Base-by-base conservation (phyloP, 257 asterid species). In the Anisodus tanguticus region DNA sequence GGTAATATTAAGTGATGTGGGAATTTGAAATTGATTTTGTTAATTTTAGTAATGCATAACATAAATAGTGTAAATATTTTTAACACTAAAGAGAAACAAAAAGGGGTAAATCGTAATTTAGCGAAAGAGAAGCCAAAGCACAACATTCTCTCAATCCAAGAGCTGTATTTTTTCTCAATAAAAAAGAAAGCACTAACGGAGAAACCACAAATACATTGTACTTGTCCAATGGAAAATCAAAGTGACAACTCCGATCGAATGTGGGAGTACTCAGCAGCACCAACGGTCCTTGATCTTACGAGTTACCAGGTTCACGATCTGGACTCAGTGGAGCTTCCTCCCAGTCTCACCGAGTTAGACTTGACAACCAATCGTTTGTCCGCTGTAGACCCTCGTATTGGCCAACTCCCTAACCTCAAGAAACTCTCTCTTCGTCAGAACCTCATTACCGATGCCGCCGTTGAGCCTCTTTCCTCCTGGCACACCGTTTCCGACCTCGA, bases 341-440 rank as follows among this genome's bases (percentile, higher is more conserved):
- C 90, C 79, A 82, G 82, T 87, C 94, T 95, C 58, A 82, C 87
- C 78, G 98, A 95, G 88, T 85, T 97, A 53, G 98, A 97, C 92
- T 89, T 97, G n/a, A 97, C 98, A 78, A 95, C 98, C 4, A 97
- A 95, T 82, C 97, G 98, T 19, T 86, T 97, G 86, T 92, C 97
- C 69, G 88, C 88, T 84, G 83, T 97, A 81, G 99, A 97, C 93
- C 89, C 93, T 66, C 97, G 98, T 69, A 94, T 97, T 68, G 87
- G 92, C 54, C 91, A 90, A 55, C 97, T 96, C 70, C 82, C 91
- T 47, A 86, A 93, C 86, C 97, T 97, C 86, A 90, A 91, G 85
- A 97, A 92, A 89, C 95, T 97, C 85, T 97, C 99, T 81, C 85
- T 97, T 83, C 98, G 98, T 63, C 98, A 95, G 90, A 97, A 97